Percentiles rank a stretch among this genome's conserved stretches.
Conservation (phyloP, 169 alveolate species). For the Eimeria nieschulzi region DNA sequence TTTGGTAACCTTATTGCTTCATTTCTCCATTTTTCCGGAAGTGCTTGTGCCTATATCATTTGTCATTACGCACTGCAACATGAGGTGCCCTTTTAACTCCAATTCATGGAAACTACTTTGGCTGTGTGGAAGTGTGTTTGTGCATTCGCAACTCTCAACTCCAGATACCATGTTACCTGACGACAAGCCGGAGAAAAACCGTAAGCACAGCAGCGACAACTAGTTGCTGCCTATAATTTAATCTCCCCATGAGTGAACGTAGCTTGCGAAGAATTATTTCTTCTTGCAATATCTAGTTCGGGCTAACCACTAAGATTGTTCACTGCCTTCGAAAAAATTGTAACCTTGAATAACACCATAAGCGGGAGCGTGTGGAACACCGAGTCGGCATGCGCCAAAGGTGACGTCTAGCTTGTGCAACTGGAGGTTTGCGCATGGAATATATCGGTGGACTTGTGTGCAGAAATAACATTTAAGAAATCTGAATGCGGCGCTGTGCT, state of each 20-base stretch:
- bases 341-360: slow-evolving; percentile 37
- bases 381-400: slow-evolving; percentile 36
- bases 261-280: neutral
- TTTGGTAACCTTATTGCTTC: slow-evolving; percentile 1
- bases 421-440: no score
- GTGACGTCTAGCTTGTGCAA: slow-evolving; percentile 43
- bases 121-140: neutral
- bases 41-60: neutral
- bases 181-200: neutral
- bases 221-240: neutral
- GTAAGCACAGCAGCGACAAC: slow-evolving; percentile 23
- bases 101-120: neutral
- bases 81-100: neutral
- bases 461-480: neutral
- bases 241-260: neutral
- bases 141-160: neutral
- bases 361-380: slow-evolving; percentile 40
- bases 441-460: neutral
- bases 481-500: slow-evolving; percentile 32
- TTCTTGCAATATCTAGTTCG: neutral
- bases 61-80: neutral
- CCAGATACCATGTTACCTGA: slow-evolving; percentile 8
- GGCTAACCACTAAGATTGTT: neutral
- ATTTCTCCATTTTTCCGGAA: neutral
- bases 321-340: neutral